Conservation (phyloP, 2,329 filamentous ascomycete species). For the Shiraia sp. region DNA sequence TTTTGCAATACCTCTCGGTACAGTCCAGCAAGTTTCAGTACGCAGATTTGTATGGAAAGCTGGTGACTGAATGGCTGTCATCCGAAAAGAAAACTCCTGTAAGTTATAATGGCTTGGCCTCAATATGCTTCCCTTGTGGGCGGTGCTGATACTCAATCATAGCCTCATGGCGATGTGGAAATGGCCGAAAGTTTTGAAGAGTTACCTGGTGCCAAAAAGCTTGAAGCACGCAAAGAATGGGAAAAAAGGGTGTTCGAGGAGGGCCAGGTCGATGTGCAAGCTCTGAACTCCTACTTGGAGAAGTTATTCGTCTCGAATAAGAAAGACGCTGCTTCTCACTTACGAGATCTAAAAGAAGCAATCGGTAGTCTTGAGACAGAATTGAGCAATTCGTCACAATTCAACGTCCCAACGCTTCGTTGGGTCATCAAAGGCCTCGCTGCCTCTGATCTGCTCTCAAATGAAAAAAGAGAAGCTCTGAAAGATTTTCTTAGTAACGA, state of each 20-base stretch:
- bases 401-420: slow-evolving; percentile 41
- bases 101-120: too few relatives aligned
- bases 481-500: slow-evolving; percentile 40
- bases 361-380: slow-evolving; percentile 6
- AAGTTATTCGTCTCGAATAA: slow-evolving; percentile 24
- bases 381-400: slow-evolving; percentile 33
- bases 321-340: slow-evolving; percentile 16
- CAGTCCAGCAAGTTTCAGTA: slow-evolving; percentile 44
- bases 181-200: slow-evolving; percentile 38
- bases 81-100: slow-evolving; percentile 22
- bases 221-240: slow-evolving; percentile 34
- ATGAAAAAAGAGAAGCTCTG: slow-evolving; percentile 39
- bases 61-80: slow-evolving; percentile 43
- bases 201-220: slow-evolving; percentile 33
- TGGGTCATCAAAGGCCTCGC: slow-evolving; percentile 51
- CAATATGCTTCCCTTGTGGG: too few relatives aligned
- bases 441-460: slow-evolving; percentile 50
- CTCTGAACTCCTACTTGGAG: slow-evolving; percentile 28
- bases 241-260: slow-evolving; percentile 39
- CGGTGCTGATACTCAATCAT: too few relatives aligned
- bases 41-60: slow-evolving; percentile 40
- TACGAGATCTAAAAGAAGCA: slow-evolving; percentile 12
- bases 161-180: slow-evolving; percentile 23
- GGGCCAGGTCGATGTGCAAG: slow-evolving; percentile 22
- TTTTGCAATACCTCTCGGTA: slow-evolving; percentile 35